phyloP scores from a whole-genome alignment of 1,284 basidiomycete genomes.

The Puccinia brachypodii region DNA sequence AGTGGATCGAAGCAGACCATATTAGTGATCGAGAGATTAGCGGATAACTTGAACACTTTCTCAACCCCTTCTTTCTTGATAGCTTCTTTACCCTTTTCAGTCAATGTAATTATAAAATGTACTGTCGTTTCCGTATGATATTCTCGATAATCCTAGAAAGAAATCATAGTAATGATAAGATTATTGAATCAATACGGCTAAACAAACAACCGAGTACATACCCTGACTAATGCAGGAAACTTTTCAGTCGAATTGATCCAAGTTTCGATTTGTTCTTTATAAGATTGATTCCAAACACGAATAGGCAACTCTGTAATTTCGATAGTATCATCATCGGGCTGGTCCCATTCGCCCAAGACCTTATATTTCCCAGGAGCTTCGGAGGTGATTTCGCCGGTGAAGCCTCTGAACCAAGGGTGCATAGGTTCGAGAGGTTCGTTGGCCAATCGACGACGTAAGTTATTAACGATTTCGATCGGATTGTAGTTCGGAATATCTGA shows the following conservation, averaged over 20 bases:
- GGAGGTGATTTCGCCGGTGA: slow-evolving; percentile 59
- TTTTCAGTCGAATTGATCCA: slow-evolving; percentile 65
- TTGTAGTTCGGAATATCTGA: slow-evolving; percentile 92
- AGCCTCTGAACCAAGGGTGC: slow-evolving; percentile 97
- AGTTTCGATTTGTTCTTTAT: slow-evolving; percentile 84
- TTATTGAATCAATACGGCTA: background rate
- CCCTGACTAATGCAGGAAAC: slow-evolving; percentile 63
- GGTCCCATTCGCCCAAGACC: slow-evolving; percentile 71
- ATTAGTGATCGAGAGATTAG: slow-evolving; percentile 82
- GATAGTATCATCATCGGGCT: slow-evolving; percentile 80
- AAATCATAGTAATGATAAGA: background rate
- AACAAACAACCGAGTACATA: slow-evolving; percentile 49
- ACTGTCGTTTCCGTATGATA: slow-evolving; percentile 91
- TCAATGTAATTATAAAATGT: slow-evolving; percentile 83
- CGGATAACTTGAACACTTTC: slow-evolving; percentile 86
- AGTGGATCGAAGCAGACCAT: slow-evolving; percentile 99
- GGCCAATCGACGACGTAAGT: slow-evolving; percentile 81
- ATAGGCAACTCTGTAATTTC: slow-evolving; percentile 96
- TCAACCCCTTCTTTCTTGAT: slow-evolving; percentile 83
- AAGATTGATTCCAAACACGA: slow-evolving; percentile 89
- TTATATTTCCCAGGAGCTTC: slow-evolving; percentile 64
- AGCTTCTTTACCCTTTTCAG: slow-evolving; percentile 75
- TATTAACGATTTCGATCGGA: slow-evolving; percentile 83
- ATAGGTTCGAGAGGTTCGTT: slow-evolving; percentile 81
- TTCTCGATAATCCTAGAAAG: slow-evolving; percentile 84